phyloP scores from a whole-genome alignment of 805 yeast species.

The Teunomyces aglyptinius region DNA sequence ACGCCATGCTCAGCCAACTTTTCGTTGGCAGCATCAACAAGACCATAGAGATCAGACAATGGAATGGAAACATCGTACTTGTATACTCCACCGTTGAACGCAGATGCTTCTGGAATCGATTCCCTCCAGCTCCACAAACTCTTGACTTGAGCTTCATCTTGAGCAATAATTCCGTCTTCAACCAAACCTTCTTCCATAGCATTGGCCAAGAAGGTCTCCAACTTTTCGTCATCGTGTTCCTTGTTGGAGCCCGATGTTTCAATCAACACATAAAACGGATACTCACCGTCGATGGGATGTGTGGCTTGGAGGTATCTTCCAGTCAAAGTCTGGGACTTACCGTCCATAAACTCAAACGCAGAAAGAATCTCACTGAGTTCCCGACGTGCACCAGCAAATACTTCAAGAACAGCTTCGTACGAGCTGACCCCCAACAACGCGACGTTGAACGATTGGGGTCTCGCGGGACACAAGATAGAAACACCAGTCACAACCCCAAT shows the following conservation, averaged over 20 bases:
- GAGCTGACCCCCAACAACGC: slow-evolving; percentile 81
- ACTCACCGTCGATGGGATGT: slow-evolving; percentile 77
- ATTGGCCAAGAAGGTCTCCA: slow-evolving; percentile 77
- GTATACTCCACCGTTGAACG: slow-evolving; percentile 88
- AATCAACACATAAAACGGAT: slow-evolving; percentile 87
- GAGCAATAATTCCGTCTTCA: slow-evolving; percentile 93
- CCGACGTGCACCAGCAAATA: slow-evolving; percentile 72
- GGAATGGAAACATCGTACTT: slow-evolving; percentile 96
- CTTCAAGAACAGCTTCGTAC: slow-evolving; percentile 79
- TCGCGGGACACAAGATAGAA: slow-evolving; percentile 83
- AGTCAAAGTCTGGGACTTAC: slow-evolving; percentile 63
- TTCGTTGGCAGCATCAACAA: slow-evolving; percentile 75
- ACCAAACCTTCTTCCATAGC: slow-evolving; percentile 84
- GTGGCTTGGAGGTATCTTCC: slow-evolving; percentile 53
- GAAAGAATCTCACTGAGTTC: slow-evolving; percentile 84
- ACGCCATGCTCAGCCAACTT: slow-evolving; percentile 57
- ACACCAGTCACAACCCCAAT: slow-evolving; percentile 88
- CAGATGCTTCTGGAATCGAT: slow-evolving; percentile 84
- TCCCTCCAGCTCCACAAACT: slow-evolving; percentile 97
- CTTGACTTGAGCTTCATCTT: slow-evolving; percentile 83
- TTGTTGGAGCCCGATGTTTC: slow-evolving; percentile 96
- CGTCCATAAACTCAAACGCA: slow-evolving; percentile 94
- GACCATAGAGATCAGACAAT: slow-evolving; percentile 70
- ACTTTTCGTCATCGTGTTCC: slow-evolving; percentile 89
- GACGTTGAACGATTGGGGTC: slow-evolving; percentile 83